Evolutionary conservation across 2,329 filamentous ascomycete species (phyloP), one percentile per base, ranked within the genome.

Genomic region (Neonectria sp.): DNA sequence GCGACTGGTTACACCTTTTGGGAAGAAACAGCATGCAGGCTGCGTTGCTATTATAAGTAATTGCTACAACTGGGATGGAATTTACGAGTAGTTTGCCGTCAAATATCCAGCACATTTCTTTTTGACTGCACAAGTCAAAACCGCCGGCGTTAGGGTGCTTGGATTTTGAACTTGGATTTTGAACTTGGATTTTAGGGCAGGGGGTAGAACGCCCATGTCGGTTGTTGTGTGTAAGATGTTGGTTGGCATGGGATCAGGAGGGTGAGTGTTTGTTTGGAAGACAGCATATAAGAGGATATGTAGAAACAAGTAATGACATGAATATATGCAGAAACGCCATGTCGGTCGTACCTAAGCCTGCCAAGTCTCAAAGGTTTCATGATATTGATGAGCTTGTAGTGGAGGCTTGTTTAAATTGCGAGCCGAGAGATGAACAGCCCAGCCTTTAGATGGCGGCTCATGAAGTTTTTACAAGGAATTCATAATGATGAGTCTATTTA

Each of bases 141-240:
- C 57, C 51, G 51, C 52, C 45, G 72, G 69, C 64, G 67, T 75
- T 48, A n/a, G 62, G 65, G 51, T 43, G 12, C 6, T 21, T 21
- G 21, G 21, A 21, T 21, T 21, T 21, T 21, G 21, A 21, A 21
- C 21, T 21, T 21, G 21, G 21, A 21, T 21, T 60, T 21, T 21
- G 21, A 21, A 21, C 21, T 21, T 21, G 21, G 21, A 21, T 21
- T 60, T 35, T 24, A 62, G 35, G 37, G 31, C 24, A 37, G 31
- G 49, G 17, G 49, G 17, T 40, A 46, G 40, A 45, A 29, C 24
- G 46, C 55, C 46, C 29, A 25, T 31, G 31, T 13, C 4, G 27
- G 27, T 35, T 37, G 45, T 37, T 49, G 40, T 53, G n/a, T 33
- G 49, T 53, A 53, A 33, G 51, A 56, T 48, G 15, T 55, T 43